Percentiles rank a stretch among this genome's conserved stretches.
Conservation (phyloP, 2,329 filamentous ascomycete genomes). For the Cladobotryum protrusum region DNA sequence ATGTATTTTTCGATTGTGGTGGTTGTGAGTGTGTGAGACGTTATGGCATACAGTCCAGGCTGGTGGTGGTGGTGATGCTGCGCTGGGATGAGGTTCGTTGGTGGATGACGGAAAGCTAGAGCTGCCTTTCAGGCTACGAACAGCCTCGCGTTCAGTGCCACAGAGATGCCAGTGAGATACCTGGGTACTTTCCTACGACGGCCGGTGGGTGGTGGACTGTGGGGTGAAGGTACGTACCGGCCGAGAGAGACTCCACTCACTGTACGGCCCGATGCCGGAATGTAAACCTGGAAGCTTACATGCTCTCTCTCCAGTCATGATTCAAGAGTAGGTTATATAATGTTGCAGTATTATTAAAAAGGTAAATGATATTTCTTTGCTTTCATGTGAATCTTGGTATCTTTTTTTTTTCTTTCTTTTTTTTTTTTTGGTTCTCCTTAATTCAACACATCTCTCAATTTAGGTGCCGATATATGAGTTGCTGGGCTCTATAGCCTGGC, state of each 20-base stretch:
- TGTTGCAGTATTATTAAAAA: too few species aligned
- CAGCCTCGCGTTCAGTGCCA: conserved; percentile 21
- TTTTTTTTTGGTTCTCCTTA: not conserved
- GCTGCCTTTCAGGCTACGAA: conserved; percentile 21
- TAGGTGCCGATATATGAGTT: not conserved
- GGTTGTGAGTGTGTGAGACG: not conserved
- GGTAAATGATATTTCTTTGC: too few species aligned
- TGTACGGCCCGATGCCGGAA: conserved; percentile 16
- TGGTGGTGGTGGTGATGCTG: not conserved
- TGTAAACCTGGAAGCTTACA: too few species aligned
- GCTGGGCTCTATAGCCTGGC: not conserved
- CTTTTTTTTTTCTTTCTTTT: not conserved
- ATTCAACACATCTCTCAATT: conserved; percentile 11
- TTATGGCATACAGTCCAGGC: not conserved
- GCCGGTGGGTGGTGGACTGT: not conserved
- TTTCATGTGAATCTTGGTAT: too few species aligned
- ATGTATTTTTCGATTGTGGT: not conserved
- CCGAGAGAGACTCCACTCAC: not conserved
- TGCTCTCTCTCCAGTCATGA: too few species aligned
- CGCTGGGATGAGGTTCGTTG: not conserved
- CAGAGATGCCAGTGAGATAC: not conserved
- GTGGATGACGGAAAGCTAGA: conserved; percentile 10
- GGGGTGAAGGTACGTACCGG: conserved; percentile 16
- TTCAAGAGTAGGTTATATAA: too few species aligned
- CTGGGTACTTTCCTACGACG: not conserved